Percentiles rank a stretch among this genome's conserved stretches.
These are phyloP conservation scores for Trichosporon ovoides DNA, from an alignment of 1,284 basidiomycete genomes.

Conservation along the genomic window DNA sequence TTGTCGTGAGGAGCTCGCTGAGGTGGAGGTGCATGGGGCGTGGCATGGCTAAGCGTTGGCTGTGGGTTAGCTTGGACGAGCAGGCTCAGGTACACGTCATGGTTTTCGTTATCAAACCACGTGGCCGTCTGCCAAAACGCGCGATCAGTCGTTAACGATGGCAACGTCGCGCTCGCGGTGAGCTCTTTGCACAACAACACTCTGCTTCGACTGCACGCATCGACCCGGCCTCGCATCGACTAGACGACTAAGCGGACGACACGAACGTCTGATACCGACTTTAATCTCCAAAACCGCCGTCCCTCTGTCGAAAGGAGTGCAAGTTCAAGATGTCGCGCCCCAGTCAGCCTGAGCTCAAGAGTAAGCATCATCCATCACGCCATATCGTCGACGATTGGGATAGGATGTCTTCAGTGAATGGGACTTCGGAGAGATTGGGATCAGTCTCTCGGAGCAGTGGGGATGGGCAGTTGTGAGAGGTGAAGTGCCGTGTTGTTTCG, in stretches of 20 bases:
- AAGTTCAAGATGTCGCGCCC: constrained; percentile 69
- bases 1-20: too few relatives aligned
- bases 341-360: constrained; percentile 89
- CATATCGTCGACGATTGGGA: too few relatives aligned
- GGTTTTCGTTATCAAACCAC: neutral
- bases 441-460: too few relatives aligned
- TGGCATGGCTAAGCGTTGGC: neutral
- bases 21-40: neutral
- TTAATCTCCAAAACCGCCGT: neutral
- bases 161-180: neutral
- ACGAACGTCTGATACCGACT: neutral
- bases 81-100: neutral
- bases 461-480: too few relatives aligned
- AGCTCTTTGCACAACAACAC: neutral
- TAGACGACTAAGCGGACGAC: neutral
- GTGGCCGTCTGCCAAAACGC: neutral
- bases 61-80: too few relatives aligned
- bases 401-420: too few relatives aligned
- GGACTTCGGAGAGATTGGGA: too few relatives aligned
- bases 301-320: neutral
- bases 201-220: constrained; percentile 1
- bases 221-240: neutral
- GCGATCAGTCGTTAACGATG: neutral
- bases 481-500: too few relatives aligned
- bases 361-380: too few relatives aligned